Evolutionary conservation across 768 basidiomycete species (phyloP), one percentile per base, ranked within the genome.

Genomic region (Boletus bicolor): DNA sequence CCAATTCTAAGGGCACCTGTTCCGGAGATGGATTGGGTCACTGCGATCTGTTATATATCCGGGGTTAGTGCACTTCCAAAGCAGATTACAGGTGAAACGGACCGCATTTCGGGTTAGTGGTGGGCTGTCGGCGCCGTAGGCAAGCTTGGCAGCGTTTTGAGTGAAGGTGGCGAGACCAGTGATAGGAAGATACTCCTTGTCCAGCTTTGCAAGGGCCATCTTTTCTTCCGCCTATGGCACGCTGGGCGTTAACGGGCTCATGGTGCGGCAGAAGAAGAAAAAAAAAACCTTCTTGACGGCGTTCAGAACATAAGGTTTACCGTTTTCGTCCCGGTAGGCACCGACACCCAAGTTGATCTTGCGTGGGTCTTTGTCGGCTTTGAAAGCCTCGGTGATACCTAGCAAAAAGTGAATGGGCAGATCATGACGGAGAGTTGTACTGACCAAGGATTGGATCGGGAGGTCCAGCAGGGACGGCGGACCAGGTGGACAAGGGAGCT

Each of bases 321-420:
- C 97, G 52, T 87, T 79, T 60, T 85, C 91, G 64, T 99, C 94
- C 57, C 97, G 84, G 80, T 94, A 98, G 44, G 93, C 91, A 65
- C 97, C 97, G 61, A 98, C 97, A 68, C 97, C 97, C 55, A 99
- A 81, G 76, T 98, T 99, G 68, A 99, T 96, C 74, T 98, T 98
- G 62, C 86, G 85, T 17, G 90, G 78, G 71, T 90, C 85, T 66
- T 84, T 87, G 82, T 98, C 93, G 43, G 93, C 92, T 77, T 95
- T 97, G 84, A 94, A 99, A 30, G 93, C 93, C 69, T 98, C 96
- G 30, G 91, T 89, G 47, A 99, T 82, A 58, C 91, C 89, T 91
- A 63, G n/a, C 53, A 43, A 44, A 55, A 53, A 36, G 54, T 62
- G 54, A 63, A 54, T 37, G 35, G 10, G 47, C 30, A 14, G 12